A percentile compares a stretch with the other conserved stretches of the same genome.
These are phyloP conservation scores for Ramicandelaber brevisporus DNA, from an alignment of 192 early-diverging fungal genomes.

Conservation along the genomic window DNA sequence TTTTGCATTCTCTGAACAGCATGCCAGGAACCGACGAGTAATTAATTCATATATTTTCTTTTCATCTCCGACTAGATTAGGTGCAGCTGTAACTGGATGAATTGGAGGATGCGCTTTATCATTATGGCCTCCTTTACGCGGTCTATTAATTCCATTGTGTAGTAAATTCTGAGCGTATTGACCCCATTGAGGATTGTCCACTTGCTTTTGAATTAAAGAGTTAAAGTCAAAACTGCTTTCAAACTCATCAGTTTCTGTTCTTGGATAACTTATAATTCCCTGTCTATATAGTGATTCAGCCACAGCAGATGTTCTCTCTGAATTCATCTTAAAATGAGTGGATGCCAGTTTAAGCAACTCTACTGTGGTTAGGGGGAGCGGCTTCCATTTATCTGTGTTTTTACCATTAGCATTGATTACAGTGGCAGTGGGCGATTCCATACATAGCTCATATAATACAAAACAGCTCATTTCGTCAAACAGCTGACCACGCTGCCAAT, in stretches of 20 bases:
- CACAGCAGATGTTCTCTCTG: conserved; percentile 55
- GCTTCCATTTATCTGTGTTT: conserved; percentile 64
- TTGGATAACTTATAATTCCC: conserved; percentile 83
- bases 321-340: conserved; percentile 36
- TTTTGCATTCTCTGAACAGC: conserved; percentile 72
- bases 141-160: conserved; percentile 35
- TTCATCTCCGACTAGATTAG: conserved; percentile 33
- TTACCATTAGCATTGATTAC: conserved; percentile 30
- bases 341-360: conserved; percentile 75
- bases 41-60: conserved; percentile 68
- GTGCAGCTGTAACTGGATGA: conserved; percentile 44
- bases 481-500: conserved; percentile 42
- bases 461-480: conserved; percentile 50
- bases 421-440: conserved; percentile 22
- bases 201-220: conserved; percentile 33
- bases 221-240: conserved; percentile 41
- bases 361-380: conserved; percentile 78
- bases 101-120: conserved; percentile 98
- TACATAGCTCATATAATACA: conserved; percentile 51
- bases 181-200: conserved; percentile 14
- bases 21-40: conserved; percentile 65
- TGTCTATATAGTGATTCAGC: conserved; percentile 71
- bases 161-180: conserved; percentile 24
- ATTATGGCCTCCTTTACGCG: conserved; percentile 62
- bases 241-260: conserved; percentile 91